These are phyloP conservation scores for Lactifluus piperatus DNA, from an alignment of 768 basidiomycete species.

Conservation along the genomic window DNA sequence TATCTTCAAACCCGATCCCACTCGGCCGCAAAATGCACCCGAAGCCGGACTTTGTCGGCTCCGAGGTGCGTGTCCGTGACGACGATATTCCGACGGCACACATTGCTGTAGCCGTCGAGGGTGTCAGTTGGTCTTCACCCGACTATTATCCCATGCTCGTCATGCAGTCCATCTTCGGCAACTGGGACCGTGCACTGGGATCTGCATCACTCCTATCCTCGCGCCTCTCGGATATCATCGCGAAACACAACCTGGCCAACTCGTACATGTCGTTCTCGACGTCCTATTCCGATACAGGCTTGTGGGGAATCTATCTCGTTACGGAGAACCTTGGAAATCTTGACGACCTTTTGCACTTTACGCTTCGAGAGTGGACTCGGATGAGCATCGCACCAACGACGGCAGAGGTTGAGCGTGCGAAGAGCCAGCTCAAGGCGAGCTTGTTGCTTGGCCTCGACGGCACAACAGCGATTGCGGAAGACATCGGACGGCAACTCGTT, in stretches of 20 bases:
- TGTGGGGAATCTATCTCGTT: slow-evolving; percentile 98
- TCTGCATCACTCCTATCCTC: slow-evolving; percentile 85
- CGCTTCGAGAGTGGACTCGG: slow-evolving; percentile 89
- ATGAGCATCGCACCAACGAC: slow-evolving; percentile 79
- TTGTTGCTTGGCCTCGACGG: slow-evolving; percentile 87
- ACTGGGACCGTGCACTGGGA: slow-evolving; percentile 98
- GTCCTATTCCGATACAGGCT: slow-evolving; percentile 95
- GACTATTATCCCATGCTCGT: slow-evolving; percentile 99
- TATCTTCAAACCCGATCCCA: slow-evolving; percentile 80
- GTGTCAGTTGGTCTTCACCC: slow-evolving; percentile 94
- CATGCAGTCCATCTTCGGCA: slow-evolving; percentile 95
- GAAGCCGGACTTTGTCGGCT: slow-evolving; percentile 80
- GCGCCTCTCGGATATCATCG: slow-evolving; percentile 83
- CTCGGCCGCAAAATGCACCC: slow-evolving; percentile 73
- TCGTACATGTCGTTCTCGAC: slow-evolving; percentile 99
- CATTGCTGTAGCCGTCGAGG: slow-evolving; percentile 95
- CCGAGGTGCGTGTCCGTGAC: slow-evolving; percentile 92
- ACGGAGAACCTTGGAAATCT: slow-evolving; percentile 91
- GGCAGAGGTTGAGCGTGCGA: slow-evolving; percentile 80
- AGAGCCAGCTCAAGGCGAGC: slow-evolving; percentile 96
- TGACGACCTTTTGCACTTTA: slow-evolving; percentile 91
- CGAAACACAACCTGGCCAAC: slow-evolving; percentile 93
- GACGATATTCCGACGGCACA: slow-evolving; percentile 85
- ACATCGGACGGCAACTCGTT: slow-evolving; percentile 95
- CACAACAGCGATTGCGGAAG: slow-evolving; percentile 95